These are phyloP conservation scores for Cryptosporidium viatorum DNA, from an alignment of 169 alveolate genomes.

Conservation along the genomic window DNA sequence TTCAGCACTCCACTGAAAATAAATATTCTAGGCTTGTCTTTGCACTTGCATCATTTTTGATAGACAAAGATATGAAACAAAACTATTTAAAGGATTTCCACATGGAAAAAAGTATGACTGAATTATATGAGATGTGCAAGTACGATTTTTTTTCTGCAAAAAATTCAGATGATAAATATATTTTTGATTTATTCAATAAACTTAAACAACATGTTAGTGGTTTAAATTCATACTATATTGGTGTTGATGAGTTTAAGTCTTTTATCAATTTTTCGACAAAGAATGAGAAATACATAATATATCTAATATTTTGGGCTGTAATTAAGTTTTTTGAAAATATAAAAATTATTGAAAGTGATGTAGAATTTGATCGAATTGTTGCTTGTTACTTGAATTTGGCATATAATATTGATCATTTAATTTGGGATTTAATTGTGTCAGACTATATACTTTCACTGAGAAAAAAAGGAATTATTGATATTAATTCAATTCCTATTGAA, in stretches of 20 bases:
- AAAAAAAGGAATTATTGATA: slow-evolving; percentile 10
- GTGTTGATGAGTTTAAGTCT: neutral
- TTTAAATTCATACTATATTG: neutral
- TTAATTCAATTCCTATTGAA: slow-evolving; percentile 13
- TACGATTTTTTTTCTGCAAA: neutral
- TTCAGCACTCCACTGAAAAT: slow-evolving; percentile 1
- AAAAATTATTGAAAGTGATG: neutral
- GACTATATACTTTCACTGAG: slow-evolving; percentile 20
- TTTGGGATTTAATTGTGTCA: slow-evolving; percentile 42
- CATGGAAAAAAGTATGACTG: slow-evolving; percentile 1
- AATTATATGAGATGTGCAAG: neutral
- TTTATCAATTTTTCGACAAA: neutral
- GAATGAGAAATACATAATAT: neutral
- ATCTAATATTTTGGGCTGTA: slow-evolving; percentile 15
- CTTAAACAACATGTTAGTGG: neutral
- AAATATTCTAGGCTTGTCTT: slow-evolving; percentile 48
- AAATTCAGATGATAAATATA: slow-evolving; percentile 1
- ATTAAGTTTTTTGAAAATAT: slow-evolving; percentile 3
- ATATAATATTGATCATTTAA: slow-evolving; percentile 27
- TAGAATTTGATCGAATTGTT: neutral
- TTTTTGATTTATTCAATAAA: neutral
- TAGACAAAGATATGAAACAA: neutral
- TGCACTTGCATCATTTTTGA: neutral
- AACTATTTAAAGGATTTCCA: slow-evolving; percentile 16
- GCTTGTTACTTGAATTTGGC: slow-evolving; percentile 35